Conservation (phyloP, 345 rosid genomes). For the Rhizophora mangle region DNA sequence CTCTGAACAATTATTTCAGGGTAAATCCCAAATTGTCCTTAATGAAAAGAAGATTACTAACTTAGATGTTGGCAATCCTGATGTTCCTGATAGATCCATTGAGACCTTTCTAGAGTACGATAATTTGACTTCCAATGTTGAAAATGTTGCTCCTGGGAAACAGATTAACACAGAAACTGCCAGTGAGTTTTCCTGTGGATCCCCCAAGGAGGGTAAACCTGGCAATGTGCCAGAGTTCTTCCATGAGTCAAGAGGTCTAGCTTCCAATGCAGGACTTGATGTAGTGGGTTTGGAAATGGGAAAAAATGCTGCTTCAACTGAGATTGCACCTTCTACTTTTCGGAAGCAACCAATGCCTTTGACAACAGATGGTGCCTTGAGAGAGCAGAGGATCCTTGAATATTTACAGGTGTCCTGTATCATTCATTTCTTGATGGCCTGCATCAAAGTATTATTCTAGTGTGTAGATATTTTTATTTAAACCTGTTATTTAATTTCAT, state of each 20-base stretch:
- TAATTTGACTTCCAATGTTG: slow-evolving; percentile 38
- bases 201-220: slow-evolving; percentile 29
- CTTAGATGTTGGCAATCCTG: slow-evolving; percentile 29
- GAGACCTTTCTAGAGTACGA: slow-evolving; percentile 32
- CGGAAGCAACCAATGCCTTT: slow-evolving; percentile 28
- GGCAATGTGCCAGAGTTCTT: slow-evolving; percentile 25
- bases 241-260: slow-evolving; percentile 31
- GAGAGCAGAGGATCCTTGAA: slow-evolving; percentile 82
- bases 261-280: slow-evolving; percentile 33
- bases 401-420: slow-evolving; percentile 53
- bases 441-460: slow-evolving; percentile 1
- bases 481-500: slow-evolving; percentile 17
- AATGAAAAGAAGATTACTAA: slow-evolving; percentile 26
- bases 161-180: slow-evolving; percentile 32
- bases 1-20: slow-evolving; percentile 37
- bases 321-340: slow-evolving; percentile 28
- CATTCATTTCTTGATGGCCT: slow-evolving; percentile 15
- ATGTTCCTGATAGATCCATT: slow-evolving; percentile 31
- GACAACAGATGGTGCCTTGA: slow-evolving; percentile 63
- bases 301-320: slow-evolving; percentile 36
- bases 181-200: slow-evolving; percentile 35
- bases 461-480: not conserved
- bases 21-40: slow-evolving; percentile 30
- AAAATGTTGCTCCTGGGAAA: slow-evolving; percentile 36
- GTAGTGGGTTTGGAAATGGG: slow-evolving; percentile 25